Conservation (phyloP, 164 flowering plant species). For the Chloranthus sessilifolius region DNA sequence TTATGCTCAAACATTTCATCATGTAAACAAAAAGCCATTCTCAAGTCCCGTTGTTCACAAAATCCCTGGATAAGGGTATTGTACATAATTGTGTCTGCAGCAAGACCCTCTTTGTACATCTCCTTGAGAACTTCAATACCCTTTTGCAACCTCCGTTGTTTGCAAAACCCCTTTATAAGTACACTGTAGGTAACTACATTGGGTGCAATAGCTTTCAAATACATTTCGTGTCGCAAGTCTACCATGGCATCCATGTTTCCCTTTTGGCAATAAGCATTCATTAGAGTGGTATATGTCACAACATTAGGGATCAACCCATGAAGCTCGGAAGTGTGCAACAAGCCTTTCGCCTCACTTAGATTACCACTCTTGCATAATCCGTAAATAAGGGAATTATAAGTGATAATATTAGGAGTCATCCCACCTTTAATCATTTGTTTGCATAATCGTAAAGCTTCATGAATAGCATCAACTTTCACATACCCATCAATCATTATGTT, state of each 20-base stretch:
- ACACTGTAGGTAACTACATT: constrained; percentile 62
- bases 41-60: constrained; percentile 40
- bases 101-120: constrained; percentile 41
- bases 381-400: constrained; percentile 63
- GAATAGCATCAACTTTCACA: constrained; percentile 45
- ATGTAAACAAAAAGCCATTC: constrained; percentile 35
- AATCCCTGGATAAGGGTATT: constrained; percentile 63
- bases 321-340: constrained; percentile 28
- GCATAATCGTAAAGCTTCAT: constrained; percentile 44
- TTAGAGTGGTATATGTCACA: constrained; percentile 61
- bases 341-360: constrained; percentile 35
- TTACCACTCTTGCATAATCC: constrained; percentile 57
- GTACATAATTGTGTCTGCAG: constrained; percentile 60
- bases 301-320: constrained; percentile 48
- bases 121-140: constrained; percentile 31
- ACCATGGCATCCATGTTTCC: constrained; percentile 29
- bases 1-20: constrained; percentile 41
- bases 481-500: constrained; percentile 74
- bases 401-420: constrained; percentile 54
- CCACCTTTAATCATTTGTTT: constrained; percentile 29
- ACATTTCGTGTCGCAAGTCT: constrained; percentile 47
- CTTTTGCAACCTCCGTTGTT: constrained; percentile 34
- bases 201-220: constrained; percentile 34
- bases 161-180: constrained; percentile 57
- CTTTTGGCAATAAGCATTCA: constrained; percentile 58